Evolutionary conservation across 306 rosid species (phyloP).

Genomic region (Prunus mume): DNA sequence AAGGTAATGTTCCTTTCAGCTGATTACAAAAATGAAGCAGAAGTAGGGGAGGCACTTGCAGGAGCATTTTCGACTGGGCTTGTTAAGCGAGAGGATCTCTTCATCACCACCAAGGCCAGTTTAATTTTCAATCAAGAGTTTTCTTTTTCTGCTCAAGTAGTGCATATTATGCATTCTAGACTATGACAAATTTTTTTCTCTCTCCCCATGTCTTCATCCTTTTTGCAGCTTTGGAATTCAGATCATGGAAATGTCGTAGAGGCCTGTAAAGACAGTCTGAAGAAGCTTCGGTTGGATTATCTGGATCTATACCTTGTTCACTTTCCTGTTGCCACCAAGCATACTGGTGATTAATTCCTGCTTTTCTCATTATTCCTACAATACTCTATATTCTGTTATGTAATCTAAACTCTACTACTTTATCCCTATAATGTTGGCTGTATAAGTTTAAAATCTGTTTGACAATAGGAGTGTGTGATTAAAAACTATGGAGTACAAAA

Average conservation of each 20-base stretch:
- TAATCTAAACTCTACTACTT: neutral
- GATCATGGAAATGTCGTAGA: constrained; percentile 88
- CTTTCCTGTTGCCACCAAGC: constrained; percentile 75
- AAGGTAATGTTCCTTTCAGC: constrained; percentile 46
- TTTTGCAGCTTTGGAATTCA: constrained; percentile 91
- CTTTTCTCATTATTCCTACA: neutral
- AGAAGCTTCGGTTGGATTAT: constrained; percentile 77
- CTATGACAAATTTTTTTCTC: neutral
- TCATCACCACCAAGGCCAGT: constrained; percentile 73
- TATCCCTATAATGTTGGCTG: neutral
- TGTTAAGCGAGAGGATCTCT: constrained; percentile 77
- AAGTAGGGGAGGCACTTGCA: constrained; percentile 75
- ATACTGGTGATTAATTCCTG: constrained; percentile 50
- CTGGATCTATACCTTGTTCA: constrained; percentile 86
- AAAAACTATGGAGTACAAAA: neutral
- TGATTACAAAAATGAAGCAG: constrained; percentile 66
- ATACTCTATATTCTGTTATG: neutral
- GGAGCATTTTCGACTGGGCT: constrained; percentile 60
- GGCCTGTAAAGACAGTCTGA: constrained; percentile 86
- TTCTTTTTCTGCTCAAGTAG: constrained; percentile 1
- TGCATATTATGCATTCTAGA: neutral
- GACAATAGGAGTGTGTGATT: neutral
- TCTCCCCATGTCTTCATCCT: constrained; percentile 1
- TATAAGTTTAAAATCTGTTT: neutral
- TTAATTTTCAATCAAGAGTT: neutral